Evolutionary conservation across 495 filamentous ascomycete genomes (phyloP).

Genomic region (Halenospora varia): DNA sequence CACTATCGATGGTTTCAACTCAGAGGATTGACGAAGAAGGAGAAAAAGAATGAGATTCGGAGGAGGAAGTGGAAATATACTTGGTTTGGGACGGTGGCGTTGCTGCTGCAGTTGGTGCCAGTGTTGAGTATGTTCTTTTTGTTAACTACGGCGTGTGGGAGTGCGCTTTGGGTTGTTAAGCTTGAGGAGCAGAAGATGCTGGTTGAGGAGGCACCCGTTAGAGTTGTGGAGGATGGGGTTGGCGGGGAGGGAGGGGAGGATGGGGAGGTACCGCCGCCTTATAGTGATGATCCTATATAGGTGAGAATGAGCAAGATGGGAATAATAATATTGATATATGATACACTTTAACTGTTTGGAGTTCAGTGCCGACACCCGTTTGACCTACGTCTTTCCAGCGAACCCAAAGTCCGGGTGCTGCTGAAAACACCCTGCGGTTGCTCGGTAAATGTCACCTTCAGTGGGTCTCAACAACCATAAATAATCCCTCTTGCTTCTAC

Average conservation of each 20-base stretch:
- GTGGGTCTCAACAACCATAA: no score
- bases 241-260: not conserved
- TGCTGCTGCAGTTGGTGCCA: slow-evolving; percentile 69
- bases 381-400: no score
- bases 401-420: no score
- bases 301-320: no score
- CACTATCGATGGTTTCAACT: slow-evolving; percentile 78
- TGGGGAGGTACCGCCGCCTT: slow-evolving; percentile 13
- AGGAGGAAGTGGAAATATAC: slow-evolving; percentile 65
- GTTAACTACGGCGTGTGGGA: slow-evolving; percentile 71
- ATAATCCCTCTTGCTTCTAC: no score
- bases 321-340: no score
- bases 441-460: no score
- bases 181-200: slow-evolving; percentile 36
- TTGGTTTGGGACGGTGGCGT: slow-evolving; percentile 53
- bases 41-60: slow-evolving; percentile 60
- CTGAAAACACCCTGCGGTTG: no score
- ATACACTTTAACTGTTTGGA: no score
- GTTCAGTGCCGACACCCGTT: no score
- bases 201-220: slow-evolving; percentile 12
- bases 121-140: slow-evolving; percentile 84
- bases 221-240: slow-evolving; percentile 1
- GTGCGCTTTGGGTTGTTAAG: slow-evolving; percentile 78
- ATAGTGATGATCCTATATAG: slow-evolving; percentile 24
- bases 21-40: slow-evolving; percentile 59